Evolutionary conservation across 129 eudicot species (phyloP), one percentile per base, ranked within the genome.

Genomic region (Erigeron canadensis): DNA sequence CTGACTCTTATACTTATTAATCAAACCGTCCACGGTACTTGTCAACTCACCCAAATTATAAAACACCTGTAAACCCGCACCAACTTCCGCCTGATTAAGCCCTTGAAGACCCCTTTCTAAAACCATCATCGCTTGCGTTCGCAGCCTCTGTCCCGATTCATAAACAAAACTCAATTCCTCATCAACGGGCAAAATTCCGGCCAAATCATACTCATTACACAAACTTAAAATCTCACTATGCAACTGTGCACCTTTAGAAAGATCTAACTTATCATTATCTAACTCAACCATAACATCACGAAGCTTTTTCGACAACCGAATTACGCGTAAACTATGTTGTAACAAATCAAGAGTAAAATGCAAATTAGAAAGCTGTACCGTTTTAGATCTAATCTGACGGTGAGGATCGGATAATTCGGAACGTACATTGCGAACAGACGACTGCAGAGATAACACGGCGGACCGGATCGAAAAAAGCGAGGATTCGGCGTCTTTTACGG

Each of bases 61-160:
- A 56, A 94, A 94, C 65, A 94, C 97, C 77, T 94, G 98, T 74
- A 94, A 82, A 0, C 98, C 98, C 0, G 84, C 84, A 50, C 97
- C 97, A 22, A 91, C 96, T 74, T 91, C 97, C 9, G 97, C 90
- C 77, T 91, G 97, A 81, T 93, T 93, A 81, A 93, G 79, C 59
- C 86, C 91, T 72, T 87, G 90, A 4, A 93, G 67, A 6, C 98
- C 98, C 22, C 94, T 86, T 65, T 93, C 96, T 77, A 93, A 59
- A 4, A 86, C 96, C 81, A 62, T 84, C 88, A 87, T 87, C 28
- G 92, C 98, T 57, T 89, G 91, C 1, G 76, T 67, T 12, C 98
- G 64, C 59, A 93, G 72, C 66, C 79, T 71, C 15, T 82, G 77
- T 5, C 98, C 98, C 1, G 81, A 81, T 67, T 93, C 95, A 1